Evolutionary conservation across 2,329 filamentous ascomycete species (phyloP).

Genomic region (Colletotrichum sp.): DNA sequence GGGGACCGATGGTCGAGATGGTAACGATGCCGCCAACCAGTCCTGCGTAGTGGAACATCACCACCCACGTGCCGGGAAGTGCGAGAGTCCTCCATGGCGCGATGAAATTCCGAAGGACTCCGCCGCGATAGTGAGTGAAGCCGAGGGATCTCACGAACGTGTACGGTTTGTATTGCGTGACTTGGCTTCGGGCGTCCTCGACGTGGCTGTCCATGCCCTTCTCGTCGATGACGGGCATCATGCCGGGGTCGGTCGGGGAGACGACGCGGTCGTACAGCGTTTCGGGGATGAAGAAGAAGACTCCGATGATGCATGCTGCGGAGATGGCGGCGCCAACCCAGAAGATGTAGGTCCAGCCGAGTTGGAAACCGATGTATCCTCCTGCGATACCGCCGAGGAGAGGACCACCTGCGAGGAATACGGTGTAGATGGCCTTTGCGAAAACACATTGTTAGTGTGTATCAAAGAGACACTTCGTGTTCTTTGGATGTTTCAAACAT

Average conservation of each 20-base stretch:
- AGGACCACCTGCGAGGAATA: slow-evolving; percentile 34
- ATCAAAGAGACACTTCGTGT: not conserved
- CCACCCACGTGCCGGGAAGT: slow-evolving; percentile 38
- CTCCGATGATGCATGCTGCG: slow-evolving; percentile 25
- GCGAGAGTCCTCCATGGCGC: slow-evolving; percentile 32
- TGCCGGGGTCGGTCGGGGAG: not conserved
- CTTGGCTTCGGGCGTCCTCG: not conserved
- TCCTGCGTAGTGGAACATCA: slow-evolving; percentile 41
- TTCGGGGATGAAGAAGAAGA: slow-evolving; percentile 37
- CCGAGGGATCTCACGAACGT: slow-evolving; percentile 20
- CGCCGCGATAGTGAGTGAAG: slow-evolving; percentile 24
- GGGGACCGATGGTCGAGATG: slow-evolving; percentile 37
- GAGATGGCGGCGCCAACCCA: slow-evolving; percentile 34
- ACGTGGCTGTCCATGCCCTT: not conserved
- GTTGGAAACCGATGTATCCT: slow-evolving; percentile 36
- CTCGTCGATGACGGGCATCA: not conserved
- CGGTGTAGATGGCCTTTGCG: slow-evolving; percentile 33
- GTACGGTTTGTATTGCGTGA: not conserved
- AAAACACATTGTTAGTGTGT: not conserved
- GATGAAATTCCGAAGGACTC: slow-evolving; percentile 23
- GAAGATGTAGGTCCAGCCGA: slow-evolving; percentile 37
- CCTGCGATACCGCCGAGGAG: slow-evolving; percentile 37
- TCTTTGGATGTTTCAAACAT: not conserved
- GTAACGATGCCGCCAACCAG: slow-evolving; percentile 39
- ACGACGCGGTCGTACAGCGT: slow-evolving; percentile 30